Conservation (phyloP, 2,329 filamentous ascomycete species). For the Waltergamsia citrina region DNA sequence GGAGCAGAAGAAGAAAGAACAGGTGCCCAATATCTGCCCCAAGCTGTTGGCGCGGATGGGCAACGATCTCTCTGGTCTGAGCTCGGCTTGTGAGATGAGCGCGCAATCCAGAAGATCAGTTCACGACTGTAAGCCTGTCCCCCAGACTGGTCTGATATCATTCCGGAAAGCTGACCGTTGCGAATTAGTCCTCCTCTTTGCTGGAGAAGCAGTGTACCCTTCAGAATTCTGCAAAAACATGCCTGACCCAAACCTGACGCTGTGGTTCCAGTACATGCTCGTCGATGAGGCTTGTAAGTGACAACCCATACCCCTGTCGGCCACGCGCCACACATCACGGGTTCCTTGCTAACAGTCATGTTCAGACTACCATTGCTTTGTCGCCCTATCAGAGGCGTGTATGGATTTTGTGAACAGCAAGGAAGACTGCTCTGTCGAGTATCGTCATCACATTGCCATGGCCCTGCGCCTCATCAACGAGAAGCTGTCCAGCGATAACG, state of each 20-base stretch:
- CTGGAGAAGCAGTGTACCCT: conserved; percentile 2
- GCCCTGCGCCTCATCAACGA: conserved; percentile 17
- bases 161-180: background rate
- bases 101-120: conserved; percentile 1
- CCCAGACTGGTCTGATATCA: too few species aligned
- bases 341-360: background rate
- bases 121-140: conserved; percentile 3
- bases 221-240: conserved; percentile 2
- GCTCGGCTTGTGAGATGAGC: conserved; percentile 3
- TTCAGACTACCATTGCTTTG: conserved; percentile 16
- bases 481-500: conserved; percentile 12
- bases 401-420: conserved; percentile 3
- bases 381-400: conserved; percentile 10
- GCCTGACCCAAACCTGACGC: conserved; percentile 4
- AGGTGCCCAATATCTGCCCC: conserved; percentile 1
- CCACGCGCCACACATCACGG: background rate
- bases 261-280: conserved; percentile 16
- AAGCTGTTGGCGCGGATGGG: conserved; percentile 1
- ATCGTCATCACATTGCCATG: conserved; percentile 12
- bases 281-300: conserved; percentile 19
- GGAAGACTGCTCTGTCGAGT: conserved; percentile 7
- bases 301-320: background rate
- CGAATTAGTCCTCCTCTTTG: conserved; percentile 1
- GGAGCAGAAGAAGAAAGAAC: background rate
- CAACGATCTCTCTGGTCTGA: conserved; percentile 4